These are phyloP conservation scores for Stentor roeselii DNA, from an alignment of 73 alveolate species.

Conservation along the genomic window DNA sequence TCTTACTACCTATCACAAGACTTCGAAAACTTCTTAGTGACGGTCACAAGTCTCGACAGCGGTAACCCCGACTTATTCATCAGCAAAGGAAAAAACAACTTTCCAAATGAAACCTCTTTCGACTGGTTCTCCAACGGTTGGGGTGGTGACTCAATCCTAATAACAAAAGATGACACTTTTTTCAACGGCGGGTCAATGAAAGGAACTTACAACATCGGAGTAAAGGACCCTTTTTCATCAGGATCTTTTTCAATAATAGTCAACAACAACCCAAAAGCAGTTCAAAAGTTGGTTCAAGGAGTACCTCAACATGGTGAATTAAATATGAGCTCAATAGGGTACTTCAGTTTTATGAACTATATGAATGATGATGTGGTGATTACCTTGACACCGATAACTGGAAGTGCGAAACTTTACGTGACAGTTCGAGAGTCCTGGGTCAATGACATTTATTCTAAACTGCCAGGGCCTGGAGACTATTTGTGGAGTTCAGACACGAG, in stretches of 20 bases:
- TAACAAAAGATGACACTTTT: not conserved
- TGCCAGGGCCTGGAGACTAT: not conserved
- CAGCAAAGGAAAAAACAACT: slow-evolving; percentile 8
- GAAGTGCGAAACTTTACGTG: not conserved
- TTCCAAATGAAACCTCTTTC: not conserved
- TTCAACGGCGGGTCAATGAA: not conserved
- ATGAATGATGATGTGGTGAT: slow-evolving; percentile 9
- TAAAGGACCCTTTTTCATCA: not conserved
- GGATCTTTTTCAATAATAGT: slow-evolving; percentile 3
- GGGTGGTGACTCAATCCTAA: slow-evolving; percentile 20
- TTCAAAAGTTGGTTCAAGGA: not conserved
- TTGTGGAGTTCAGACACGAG: not conserved
- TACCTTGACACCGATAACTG: not conserved
- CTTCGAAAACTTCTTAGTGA: not conserved
- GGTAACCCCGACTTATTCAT: slow-evolving; percentile 29
- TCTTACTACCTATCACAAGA: not conserved
- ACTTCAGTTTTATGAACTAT: not conserved
- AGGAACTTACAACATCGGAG: slow-evolving; percentile 28
- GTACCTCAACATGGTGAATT: not conserved
- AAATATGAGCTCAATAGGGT: not conserved
- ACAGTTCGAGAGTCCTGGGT: not conserved
- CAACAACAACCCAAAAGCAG: not conserved
- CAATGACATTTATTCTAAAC: not conserved
- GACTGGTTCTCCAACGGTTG: slow-evolving; percentile 17
- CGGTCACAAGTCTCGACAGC: slow-evolving; percentile 4